Base-by-base conservation (phyloP, 306 rosid genomes). In the Prunus mume region DNA sequence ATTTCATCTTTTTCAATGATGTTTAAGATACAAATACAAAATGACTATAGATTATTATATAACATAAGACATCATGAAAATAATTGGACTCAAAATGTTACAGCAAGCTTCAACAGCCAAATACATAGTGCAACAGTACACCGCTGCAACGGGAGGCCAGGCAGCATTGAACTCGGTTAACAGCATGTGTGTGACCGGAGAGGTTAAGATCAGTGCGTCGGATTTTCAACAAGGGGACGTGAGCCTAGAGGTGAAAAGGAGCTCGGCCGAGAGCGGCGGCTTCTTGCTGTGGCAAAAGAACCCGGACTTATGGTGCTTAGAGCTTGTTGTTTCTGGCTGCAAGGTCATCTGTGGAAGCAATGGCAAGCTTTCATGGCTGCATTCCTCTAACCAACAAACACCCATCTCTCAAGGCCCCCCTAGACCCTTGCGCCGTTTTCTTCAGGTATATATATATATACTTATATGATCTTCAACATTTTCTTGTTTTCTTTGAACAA, bases 31-130 rank as follows among this genome's bases (percentile, higher is more conserved):
- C 43, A 38, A 38, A 1, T 38, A 38, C 52, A 12, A 47, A 47
- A 38, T 38, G 0, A 38, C 43, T 38, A 38, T 1, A 38, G 43
- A 38, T 38, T 38, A 38, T 38, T 38, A 38, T 7, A 38, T 6
- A 32, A 9, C 51, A 47, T 47, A 15, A 47, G 51, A 1, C 38
- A 5, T 32, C 38, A 32, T 32, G 38, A 5, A 32, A 62, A 45
- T 73, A 56, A 20, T 60, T 10, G 46, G 13, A 25, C 14, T 52
- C 15, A 49, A 24, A 13, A 17, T 65, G n/a, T 71, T 77, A 43
- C 80, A 94, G 98, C 97, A 92, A 92, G 95, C 96, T 68, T 95
- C 98, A 45, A 95, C 97, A 17, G 98, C 97, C 0, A 95, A 92
- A 68, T 95, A 95, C 61, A 95, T 95, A 58, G 92, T 95, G 73